Percentiles rank a stretch among this genome's conserved stretches.
These are phyloP conservation scores for Taphrina betulina DNA, from an alignment of 1,139 yeast genomes.

Conservation along the genomic window DNA sequence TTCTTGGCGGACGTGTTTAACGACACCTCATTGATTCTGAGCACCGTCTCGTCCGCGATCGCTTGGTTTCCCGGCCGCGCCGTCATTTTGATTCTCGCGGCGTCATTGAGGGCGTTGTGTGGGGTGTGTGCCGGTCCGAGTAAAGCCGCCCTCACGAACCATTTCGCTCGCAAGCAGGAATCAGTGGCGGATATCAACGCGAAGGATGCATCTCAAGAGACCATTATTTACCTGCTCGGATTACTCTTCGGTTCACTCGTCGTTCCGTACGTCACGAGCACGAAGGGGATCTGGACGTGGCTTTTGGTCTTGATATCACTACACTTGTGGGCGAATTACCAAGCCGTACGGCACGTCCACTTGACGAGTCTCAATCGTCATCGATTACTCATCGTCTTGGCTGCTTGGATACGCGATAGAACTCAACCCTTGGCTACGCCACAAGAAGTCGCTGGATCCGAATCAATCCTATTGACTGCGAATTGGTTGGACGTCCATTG, in stretches of 20 bases:
- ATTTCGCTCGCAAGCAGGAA: constrained; percentile 44
- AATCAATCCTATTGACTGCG: too few relatives aligned
- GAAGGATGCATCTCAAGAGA: constrained; percentile 47
- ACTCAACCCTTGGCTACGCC: background rate
- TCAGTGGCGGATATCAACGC: constrained; percentile 45
- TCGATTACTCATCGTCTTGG: constrained; percentile 42
- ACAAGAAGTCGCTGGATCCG: background rate
- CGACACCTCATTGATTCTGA: constrained; percentile 46
- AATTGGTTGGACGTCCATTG: too few relatives aligned
- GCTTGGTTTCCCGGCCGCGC: constrained; percentile 39
- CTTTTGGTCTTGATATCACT: constrained; percentile 41
- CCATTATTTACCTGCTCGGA: constrained; percentile 46
- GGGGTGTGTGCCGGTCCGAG: constrained; percentile 48
- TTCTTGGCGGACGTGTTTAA: constrained; percentile 46
- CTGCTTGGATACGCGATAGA: background rate
- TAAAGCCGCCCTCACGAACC: constrained; percentile 47
- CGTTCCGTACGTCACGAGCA: constrained; percentile 39
- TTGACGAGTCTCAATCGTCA: constrained; percentile 45
- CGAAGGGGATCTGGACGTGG: constrained; percentile 42
- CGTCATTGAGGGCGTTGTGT: constrained; percentile 45
- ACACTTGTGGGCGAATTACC: constrained; percentile 46
- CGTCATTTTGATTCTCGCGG: constrained; percentile 43
- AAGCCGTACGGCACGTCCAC: constrained; percentile 45
- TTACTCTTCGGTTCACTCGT: constrained; percentile 45
- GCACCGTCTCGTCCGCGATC: constrained; percentile 45